Percentiles rank a stretch among this genome's conserved stretches.
phyloP scores from a whole-genome alignment of 2,329 filamentous ascomycete genomes.

The Malbranchea cinnamomea region DNA sequence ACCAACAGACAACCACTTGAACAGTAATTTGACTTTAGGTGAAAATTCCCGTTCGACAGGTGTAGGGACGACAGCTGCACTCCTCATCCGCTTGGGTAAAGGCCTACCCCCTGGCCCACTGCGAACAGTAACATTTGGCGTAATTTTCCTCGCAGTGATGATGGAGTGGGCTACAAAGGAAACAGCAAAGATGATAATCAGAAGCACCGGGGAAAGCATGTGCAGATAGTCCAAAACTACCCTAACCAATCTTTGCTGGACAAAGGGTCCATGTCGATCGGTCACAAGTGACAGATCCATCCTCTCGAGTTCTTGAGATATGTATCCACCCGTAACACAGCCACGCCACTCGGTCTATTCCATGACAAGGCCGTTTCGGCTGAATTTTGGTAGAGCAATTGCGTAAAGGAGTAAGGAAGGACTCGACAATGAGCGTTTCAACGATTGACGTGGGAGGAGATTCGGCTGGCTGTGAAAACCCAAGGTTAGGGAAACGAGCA shows the following conservation, averaged over 20 bases:
- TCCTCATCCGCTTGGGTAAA: slow-evolving; percentile 50
- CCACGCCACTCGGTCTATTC: no score
- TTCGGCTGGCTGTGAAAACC: no score
- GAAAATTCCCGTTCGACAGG: slow-evolving; percentile 43
- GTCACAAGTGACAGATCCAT: no score
- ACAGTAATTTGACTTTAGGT: slow-evolving; percentile 52
- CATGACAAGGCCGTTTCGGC: no score
- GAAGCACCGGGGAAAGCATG: slow-evolving; percentile 47
- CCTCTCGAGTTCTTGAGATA: slow-evolving; percentile 1
- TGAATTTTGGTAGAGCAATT: no score
- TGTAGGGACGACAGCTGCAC: slow-evolving; percentile 34
- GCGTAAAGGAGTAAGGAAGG: no score
- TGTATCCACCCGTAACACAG: no score
- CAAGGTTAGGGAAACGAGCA: no score
- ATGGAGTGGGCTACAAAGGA: slow-evolving; percentile 49
- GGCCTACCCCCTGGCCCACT: slow-evolving; percentile 82
- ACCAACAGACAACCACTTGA: slow-evolving; percentile 58
- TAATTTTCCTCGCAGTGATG: slow-evolving; percentile 34
- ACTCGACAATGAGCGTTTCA: no score
- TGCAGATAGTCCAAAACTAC: slow-evolving; percentile 34
- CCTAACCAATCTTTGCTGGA: no score
- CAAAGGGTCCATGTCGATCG: no score
- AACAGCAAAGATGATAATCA: slow-evolving; percentile 48
- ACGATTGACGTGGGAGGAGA: no score
- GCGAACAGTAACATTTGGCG: slow-evolving; percentile 31